These are phyloP conservation scores for Vitis riparia DNA, from an alignment of 164 flowering plant genomes.

Conservation along the genomic window DNA sequence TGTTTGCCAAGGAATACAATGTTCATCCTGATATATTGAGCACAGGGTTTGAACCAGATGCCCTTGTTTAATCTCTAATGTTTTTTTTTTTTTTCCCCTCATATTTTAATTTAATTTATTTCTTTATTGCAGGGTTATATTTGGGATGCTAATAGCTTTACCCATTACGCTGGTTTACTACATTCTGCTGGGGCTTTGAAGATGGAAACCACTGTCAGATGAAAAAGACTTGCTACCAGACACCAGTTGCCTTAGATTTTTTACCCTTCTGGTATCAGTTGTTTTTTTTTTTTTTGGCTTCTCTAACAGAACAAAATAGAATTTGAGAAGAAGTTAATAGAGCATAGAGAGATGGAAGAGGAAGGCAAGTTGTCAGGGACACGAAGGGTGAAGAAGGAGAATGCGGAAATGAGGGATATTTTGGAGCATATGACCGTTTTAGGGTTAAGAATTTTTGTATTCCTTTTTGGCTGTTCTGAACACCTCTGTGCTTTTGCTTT, in stretches of 20 bases:
- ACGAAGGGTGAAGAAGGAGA: not conserved
- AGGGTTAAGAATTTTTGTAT: not conserved
- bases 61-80: not conserved
- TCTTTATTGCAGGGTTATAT: constrained; percentile 73
- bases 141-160: constrained; percentile 93
- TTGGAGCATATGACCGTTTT: not conserved
- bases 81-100: not conserved
- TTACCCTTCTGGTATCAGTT: not conserved
- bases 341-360: not conserved
- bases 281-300: constrained; percentile 5
- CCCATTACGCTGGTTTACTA: constrained; percentile 97
- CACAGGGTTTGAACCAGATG: constrained; percentile 57
- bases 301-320: not conserved
- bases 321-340: not conserved
- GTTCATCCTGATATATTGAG: constrained; percentile 87
- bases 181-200: constrained; percentile 80
- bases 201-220: not conserved
- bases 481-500: not conserved
- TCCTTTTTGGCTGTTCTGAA: not conserved
- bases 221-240: not conserved
- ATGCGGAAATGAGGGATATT: not conserved
- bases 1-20: constrained; percentile 90
- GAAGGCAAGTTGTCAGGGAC: not conserved
- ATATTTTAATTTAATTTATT: not conserved
- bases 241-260: not conserved